A percentile compares a stretch with the other conserved stretches of the same genome.
phyloP scores from a whole-genome alignment of 2,329 filamentous ascomycete species.

The Biscogniauxia mediterranea region DNA sequence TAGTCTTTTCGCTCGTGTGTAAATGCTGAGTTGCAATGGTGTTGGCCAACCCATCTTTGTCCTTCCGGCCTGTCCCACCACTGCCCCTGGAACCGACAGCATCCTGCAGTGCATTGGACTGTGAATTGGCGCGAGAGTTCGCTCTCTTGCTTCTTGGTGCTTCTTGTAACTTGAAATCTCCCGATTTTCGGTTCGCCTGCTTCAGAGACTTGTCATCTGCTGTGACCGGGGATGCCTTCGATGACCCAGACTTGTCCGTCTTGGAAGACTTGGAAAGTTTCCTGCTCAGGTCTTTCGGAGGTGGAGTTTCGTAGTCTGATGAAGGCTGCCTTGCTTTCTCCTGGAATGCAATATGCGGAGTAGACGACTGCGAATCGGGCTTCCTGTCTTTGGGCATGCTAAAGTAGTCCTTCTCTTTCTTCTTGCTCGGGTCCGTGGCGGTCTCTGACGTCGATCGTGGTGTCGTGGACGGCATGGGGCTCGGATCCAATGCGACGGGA shows the following conservation, averaged over 20 bases:
- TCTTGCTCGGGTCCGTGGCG: slow-evolving; percentile 43
- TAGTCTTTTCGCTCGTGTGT: slow-evolving; percentile 35
- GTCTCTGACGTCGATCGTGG: slow-evolving; percentile 53
- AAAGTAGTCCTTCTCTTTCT: slow-evolving; percentile 62
- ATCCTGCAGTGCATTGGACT: slow-evolving; percentile 41
- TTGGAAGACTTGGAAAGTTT: slow-evolving; percentile 47
- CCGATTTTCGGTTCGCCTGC: slow-evolving; percentile 40
- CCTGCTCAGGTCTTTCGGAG: slow-evolving; percentile 48
- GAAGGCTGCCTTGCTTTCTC: slow-evolving; percentile 71
- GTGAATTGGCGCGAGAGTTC: slow-evolving; percentile 44
- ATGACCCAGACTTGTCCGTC: slow-evolving; percentile 34
- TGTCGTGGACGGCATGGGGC: slow-evolving; percentile 55
- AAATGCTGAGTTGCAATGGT: slow-evolving; percentile 31
- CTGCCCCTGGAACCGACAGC: slow-evolving; percentile 36
- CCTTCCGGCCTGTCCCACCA: slow-evolving; percentile 37
- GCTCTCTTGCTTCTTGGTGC: slow-evolving; percentile 65
- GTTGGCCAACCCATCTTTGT: slow-evolving; percentile 32
- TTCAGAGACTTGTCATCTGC: slow-evolving; percentile 42
- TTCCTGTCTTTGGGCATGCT: slow-evolving; percentile 47
- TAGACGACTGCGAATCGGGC: slow-evolving; percentile 53
- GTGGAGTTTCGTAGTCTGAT: slow-evolving; percentile 56
- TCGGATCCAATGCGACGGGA: slow-evolving; percentile 71
- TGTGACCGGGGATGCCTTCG: slow-evolving; percentile 29
- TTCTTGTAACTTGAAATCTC: slow-evolving; percentile 78
- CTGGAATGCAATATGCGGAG: slow-evolving; percentile 90